Evolutionary conservation across 2,329 filamentous ascomycete genomes (phyloP), one percentile per base, ranked within the genome.

Genomic region (Penicillium crustosum): DNA sequence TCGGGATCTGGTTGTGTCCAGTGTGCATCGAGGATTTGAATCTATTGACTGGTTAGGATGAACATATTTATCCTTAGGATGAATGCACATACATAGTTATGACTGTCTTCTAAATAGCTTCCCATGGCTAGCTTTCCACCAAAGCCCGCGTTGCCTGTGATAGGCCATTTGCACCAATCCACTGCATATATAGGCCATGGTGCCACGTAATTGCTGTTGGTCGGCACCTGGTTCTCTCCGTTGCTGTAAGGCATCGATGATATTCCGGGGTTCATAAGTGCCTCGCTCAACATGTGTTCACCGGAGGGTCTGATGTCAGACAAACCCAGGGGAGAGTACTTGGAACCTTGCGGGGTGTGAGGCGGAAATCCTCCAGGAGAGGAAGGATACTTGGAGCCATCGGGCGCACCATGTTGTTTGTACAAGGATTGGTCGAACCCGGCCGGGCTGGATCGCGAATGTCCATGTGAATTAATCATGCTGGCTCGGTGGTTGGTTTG

Each of bases 151-250:
- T 58, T 68, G 77, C 87, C 69, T 41, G 91, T 86, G 2, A 93
- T 87, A 17, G 90, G 86, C 93, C 94, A 99, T 77, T 99, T 99
- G 80, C 94, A 99, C 94, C 94, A 99, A 78, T 99, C 94, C 69
- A 96, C 93, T 13, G 94, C 93, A 74, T 97, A 99, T 55, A 96
- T 88, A 15, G 92, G 89, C 91, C 94, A 99, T 0, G 93, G 93
- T 5, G 93, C 92, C 62, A 96, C 79, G 72, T 97, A 96, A 73
- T 93, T 97, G 81, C 91, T 96, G 62, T 93, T 95, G 6, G 72
- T 90, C 75, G 72, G 88, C 74, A 75, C 85, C 80, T 61, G 85
- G 73, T 71, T 85, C 84, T 86, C 84, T 51, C 86, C 81, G 12
- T 53, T 47, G 69, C 92, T 89, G 70, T 89, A 89, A 51, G 84